Percentiles rank a stretch among this genome's conserved stretches.
These are phyloP conservation scores for Stachybotrys elegans DNA, from an alignment of 2,329 filamentous ascomycete species.

Conservation along the genomic window DNA sequence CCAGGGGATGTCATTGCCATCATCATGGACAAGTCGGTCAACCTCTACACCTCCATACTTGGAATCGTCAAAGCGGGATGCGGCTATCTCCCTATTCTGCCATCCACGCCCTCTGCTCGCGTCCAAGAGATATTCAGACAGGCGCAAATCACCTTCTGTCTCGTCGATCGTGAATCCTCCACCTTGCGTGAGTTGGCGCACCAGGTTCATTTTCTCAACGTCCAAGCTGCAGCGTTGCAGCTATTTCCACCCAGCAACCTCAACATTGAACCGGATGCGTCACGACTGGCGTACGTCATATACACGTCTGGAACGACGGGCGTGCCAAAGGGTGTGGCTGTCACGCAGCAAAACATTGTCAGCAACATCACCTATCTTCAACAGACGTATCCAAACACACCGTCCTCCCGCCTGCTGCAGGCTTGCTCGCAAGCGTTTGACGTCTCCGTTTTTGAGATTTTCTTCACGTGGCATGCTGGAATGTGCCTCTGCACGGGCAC, in stretches of 20 bases:
- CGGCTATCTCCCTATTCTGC: slow-evolving; percentile 75
- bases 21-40: slow-evolving; percentile 69
- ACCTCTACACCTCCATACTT: slow-evolving; percentile 70
- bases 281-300: slow-evolving; percentile 67
- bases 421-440: slow-evolving; percentile 83
- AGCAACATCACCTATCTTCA: slow-evolving; percentile 68
- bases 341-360: slow-evolving; percentile 70
- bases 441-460: slow-evolving; percentile 86
- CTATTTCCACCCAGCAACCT: slow-evolving; percentile 31
- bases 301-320: slow-evolving; percentile 84
- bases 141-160: slow-evolving; percentile 43
- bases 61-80: slow-evolving; percentile 70
- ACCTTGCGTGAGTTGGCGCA: slow-evolving; percentile 9
- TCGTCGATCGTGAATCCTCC: slow-evolving; percentile 30
- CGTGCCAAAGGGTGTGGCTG: slow-evolving; percentile 70
- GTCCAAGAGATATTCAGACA: slow-evolving; percentile 58
- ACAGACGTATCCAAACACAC: slow-evolving; percentile 54
- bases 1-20: slow-evolving; percentile 63
- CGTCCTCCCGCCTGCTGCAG: slow-evolving; percentile 63
- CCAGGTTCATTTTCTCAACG: slow-evolving; percentile 22
- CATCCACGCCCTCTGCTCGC: slow-evolving; percentile 61
- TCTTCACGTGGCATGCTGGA: slow-evolving; percentile 74
- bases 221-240: slow-evolving; percentile 23
- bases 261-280: slow-evolving; percentile 30
- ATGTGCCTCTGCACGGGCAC: slow-evolving; percentile 73